Percentiles rank a stretch among this genome's conserved stretches.
These are phyloP conservation scores for Lactarius pseudohatsudake DNA, from an alignment of 768 basidiomycete genomes.

Conservation along the genomic window DNA sequence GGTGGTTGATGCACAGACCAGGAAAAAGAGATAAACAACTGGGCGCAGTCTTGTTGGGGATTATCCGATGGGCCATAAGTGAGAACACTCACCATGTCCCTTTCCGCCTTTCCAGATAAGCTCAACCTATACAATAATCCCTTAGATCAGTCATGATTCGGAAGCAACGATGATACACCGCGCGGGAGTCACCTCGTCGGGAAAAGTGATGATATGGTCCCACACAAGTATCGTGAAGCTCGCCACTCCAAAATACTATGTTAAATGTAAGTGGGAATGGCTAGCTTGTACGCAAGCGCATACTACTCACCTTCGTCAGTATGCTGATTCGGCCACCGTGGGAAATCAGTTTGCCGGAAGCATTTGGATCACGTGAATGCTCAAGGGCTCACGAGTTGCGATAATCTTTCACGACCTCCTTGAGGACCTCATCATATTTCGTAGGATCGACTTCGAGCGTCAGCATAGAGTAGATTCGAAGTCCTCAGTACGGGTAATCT, in stretches of 20 bases:
- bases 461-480: not conserved
- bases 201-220: constrained; percentile 56
- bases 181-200: constrained; percentile 40
- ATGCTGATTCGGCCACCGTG: not conserved
- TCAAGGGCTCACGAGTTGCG: not conserved
- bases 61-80: not conserved
- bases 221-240: constrained; percentile 53
- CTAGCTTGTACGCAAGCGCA: not conserved
- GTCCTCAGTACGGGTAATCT: not conserved
- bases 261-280: not conserved
- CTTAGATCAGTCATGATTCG: not conserved
- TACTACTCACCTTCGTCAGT: constrained; percentile 4
- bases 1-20: constrained; percentile 34
- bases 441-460: too few relatives aligned
- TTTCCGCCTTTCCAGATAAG: constrained; percentile 54
- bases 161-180: too few relatives aligned
- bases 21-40: constrained; percentile 41
- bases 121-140: constrained; percentile 39
- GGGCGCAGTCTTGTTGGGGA: not conserved
- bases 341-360: not conserved
- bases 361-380: constrained; percentile 3
- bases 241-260: constrained; percentile 51
- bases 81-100: constrained; percentile 42
- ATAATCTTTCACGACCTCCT: not conserved
- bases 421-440: too few relatives aligned